Base-by-base conservation (phyloP, 208 protist genomes). In the Leishmania turanica region DNA sequence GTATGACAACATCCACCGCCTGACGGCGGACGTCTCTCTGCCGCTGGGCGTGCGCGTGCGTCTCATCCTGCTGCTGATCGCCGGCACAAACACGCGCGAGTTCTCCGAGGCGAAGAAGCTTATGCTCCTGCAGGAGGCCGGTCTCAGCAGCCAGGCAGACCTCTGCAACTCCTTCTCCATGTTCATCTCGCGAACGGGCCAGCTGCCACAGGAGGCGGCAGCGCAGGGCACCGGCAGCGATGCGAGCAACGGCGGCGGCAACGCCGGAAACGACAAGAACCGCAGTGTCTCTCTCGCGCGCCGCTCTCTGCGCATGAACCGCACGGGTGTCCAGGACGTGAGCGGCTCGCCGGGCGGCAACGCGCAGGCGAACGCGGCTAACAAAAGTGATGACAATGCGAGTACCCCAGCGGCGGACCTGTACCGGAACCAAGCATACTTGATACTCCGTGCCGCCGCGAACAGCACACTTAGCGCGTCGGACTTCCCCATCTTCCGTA, bases 51-150 rank as follows among this genome's bases (percentile, higher is more conserved):
- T 94, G 77, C 87, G 91, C 0, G 77, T 91, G 74, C 90, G 91
- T 40, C 86, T 96, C 49, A 40, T 93, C 21, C 77, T 95, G n/a
- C 78, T 95, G 19, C 71, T 93, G 71, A 73, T 88, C 40, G 90
- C 89, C 37, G 60, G 81, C 40, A 84, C 82, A 8, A 86, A 92
- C 80, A 91, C 86, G 19, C 71, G 82, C 64, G 91, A 96, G 77
- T 92, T 94, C 64, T 83, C 91, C 40, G 87, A 93, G 71, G 88
- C 83, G 37, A 93, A 91, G 83, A 89, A 90, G 75, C 88, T 89
- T 76, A 82, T 88, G 79, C 82, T 96, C 27, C 82, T 96, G 70
- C 83, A 91, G 64, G 90, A 90, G 72, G 45, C 80, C 24, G 91
- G 87, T 1, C 85, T 96, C 37, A 79, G 69, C 34, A 88, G 74